Base-by-base conservation (phyloP, 371 early-diverging fungal species). In the Mortierella sp. region DNA sequence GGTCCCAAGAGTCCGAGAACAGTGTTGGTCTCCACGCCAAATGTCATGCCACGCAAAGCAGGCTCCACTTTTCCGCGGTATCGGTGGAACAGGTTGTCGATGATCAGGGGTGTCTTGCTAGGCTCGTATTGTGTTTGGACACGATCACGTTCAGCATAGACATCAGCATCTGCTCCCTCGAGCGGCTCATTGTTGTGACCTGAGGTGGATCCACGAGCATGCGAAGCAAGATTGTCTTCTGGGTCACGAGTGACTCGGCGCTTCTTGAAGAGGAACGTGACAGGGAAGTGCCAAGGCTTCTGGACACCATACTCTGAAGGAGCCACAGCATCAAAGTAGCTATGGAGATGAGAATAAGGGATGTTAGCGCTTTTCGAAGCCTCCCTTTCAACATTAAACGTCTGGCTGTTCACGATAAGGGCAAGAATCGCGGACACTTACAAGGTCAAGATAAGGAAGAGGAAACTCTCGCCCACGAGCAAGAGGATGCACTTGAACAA, bases 1-100 rank as follows among this genome's bases (percentile, higher is more conserved):
- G 85, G 85, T 21, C 85, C 91, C 0, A 92, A 71, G 14, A 92
- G 76, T 14, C 92, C 91, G 69, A 91, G 88, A 10, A 85, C 81
- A 7, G 79, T 57, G 55, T 80, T 63, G 48, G 50, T 63, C 54
- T 67, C 68, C 27, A 74, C 69, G 24, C 62, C 81, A 70, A 59
- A 84, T 16, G 76, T 64, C 63, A 74, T 55, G 21, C 76, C 76
- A 3, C 40, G 43, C 16, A 74, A 60, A 6, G 76, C 76, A 22
- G 76, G 69, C 41, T 74, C 76, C 16, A 64, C 56, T 46, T 74
- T 74, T 34, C 63, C 63, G 14, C 52, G 61, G 61, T 74, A 74
- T 14, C 64, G 65, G 21, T 74, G 76, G 60, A 53, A 74, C 2
- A 74, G 61, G 46, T 64, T 60, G 22, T 68, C 41, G 41, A 76